Conservation (phyloP, 306 rosid genomes). For the Vigna radiata region DNA sequence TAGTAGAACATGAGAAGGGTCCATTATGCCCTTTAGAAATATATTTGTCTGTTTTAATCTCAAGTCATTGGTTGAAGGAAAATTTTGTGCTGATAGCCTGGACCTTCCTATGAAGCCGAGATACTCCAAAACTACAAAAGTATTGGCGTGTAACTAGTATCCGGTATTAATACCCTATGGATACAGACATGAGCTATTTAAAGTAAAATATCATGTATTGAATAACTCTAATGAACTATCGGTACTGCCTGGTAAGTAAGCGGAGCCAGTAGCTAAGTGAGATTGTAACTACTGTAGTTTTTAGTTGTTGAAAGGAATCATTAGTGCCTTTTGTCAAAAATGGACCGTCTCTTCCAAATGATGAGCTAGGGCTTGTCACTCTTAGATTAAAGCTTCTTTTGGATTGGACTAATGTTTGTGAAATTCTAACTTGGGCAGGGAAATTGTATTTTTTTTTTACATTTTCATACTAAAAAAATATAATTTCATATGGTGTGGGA, state of each 20-base stretch:
- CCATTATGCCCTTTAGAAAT: no score
- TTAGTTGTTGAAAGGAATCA: background rate
- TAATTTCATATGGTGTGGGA: background rate
- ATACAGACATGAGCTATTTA: background rate
- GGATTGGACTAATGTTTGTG: no score
- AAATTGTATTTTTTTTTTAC: no score
- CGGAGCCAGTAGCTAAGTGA: background rate
- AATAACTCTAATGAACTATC: background rate
- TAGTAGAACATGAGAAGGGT: no score
- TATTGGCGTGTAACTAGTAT: background rate
- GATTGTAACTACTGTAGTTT: background rate
- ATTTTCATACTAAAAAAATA: background rate
- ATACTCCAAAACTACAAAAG: background rate
- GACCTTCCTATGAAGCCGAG: background rate
- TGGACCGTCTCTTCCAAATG: background rate
- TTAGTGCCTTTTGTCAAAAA: background rate
- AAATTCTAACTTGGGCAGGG: no score
- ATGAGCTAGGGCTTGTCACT: no score
- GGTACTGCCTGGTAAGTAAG: background rate
- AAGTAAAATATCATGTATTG: no score
- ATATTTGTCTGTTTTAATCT: no score
- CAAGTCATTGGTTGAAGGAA: constrained; percentile 3
- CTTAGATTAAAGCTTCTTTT: no score
- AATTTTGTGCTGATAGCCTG: constrained; percentile 19
- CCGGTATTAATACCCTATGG: background rate